Conservation (phyloP, 768 basidiomycete species). For the Mycena albidolilacea region DNA sequence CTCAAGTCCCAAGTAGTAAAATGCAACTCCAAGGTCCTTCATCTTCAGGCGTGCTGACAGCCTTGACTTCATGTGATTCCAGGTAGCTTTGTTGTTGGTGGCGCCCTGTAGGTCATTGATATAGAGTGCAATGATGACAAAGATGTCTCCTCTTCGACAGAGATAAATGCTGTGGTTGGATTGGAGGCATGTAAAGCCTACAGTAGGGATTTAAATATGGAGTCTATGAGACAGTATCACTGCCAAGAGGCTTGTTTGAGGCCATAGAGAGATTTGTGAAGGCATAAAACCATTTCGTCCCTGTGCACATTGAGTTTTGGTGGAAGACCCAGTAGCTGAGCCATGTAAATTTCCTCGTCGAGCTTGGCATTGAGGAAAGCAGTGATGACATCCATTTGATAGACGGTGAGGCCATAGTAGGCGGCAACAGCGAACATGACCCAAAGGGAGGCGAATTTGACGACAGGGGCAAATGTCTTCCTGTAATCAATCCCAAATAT, state of each 20-base stretch:
- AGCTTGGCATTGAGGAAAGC: slow-evolving; percentile 20
- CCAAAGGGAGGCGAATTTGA: not conserved
- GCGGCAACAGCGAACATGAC: slow-evolving; percentile 12
- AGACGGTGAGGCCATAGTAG: not conserved
- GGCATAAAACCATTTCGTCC: slow-evolving; percentile 9
- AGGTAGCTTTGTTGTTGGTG: not conserved
- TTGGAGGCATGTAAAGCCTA: slow-evolving; percentile 4
- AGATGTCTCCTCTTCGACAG: not conserved
- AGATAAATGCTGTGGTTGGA: slow-evolving; percentile 23
- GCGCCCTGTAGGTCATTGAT: slow-evolving; percentile 12
- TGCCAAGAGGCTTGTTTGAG: slow-evolving; percentile 14
- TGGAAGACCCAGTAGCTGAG: slow-evolving; percentile 11
- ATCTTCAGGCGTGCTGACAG: slow-evolving; percentile 2
- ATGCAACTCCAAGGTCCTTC: slow-evolving; percentile 11
- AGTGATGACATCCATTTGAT: slow-evolving; percentile 16
- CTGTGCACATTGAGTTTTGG: slow-evolving; percentile 13
- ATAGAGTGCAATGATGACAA: slow-evolving; percentile 1
- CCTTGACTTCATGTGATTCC: not conserved
- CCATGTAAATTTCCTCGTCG: slow-evolving; percentile 24
- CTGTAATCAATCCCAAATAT: slow-evolving; percentile 4
- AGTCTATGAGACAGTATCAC: slow-evolving; percentile 9
- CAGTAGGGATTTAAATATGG: slow-evolving; percentile 2
- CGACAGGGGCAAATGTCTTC: not conserved
- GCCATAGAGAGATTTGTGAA: slow-evolving; percentile 20
- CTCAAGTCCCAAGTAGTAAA: not conserved